These are phyloP conservation scores for Aspergillus fumigatiaffinis DNA, from an alignment of 2,329 filamentous ascomycete species.

Conservation along the genomic window DNA sequence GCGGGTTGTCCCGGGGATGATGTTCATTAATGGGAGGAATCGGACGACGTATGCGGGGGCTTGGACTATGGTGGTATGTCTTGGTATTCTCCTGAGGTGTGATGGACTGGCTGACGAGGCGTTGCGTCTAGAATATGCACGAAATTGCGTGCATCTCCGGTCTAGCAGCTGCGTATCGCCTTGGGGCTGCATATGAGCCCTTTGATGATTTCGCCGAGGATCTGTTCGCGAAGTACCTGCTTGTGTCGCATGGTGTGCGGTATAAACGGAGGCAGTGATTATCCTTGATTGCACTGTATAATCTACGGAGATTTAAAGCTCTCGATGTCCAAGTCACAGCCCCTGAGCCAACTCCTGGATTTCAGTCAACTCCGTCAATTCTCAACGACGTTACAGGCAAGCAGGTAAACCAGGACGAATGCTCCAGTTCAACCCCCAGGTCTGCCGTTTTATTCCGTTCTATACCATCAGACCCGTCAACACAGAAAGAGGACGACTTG, in stretches of 20 bases:
- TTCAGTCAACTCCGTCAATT: conserved; percentile 26
- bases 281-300: too few species aligned
- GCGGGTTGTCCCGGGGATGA: conserved; percentile 65
- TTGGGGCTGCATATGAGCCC: conserved; percentile 59
- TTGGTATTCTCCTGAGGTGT: background rate
- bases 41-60: conserved; percentile 61
- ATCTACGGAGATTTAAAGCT: too few species aligned
- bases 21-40: conserved; percentile 65
- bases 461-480: conserved; percentile 6
- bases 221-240: conserved; percentile 31
- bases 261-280: conserved; percentile 16
- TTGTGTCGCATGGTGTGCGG: conserved; percentile 26
- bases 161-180: conserved; percentile 65
- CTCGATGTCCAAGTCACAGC: too few species aligned
- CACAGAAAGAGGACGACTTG: conserved; percentile 4
- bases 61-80: conserved; percentile 64
- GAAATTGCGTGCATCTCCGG: conserved; percentile 68
- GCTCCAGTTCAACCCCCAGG: conserved; percentile 24
- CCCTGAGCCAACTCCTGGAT: conserved; percentile 24
- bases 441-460: conserved; percentile 34
- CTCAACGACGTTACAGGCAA: conserved; percentile 27
- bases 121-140: conserved; percentile 49
- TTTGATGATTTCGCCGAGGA: conserved; percentile 33
- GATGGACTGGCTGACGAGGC: background rate
- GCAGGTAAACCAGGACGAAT: conserved; percentile 29